phyloP scores from a whole-genome alignment of 352 stramenopile species.

The Salisapilia sapeloensis region DNA sequence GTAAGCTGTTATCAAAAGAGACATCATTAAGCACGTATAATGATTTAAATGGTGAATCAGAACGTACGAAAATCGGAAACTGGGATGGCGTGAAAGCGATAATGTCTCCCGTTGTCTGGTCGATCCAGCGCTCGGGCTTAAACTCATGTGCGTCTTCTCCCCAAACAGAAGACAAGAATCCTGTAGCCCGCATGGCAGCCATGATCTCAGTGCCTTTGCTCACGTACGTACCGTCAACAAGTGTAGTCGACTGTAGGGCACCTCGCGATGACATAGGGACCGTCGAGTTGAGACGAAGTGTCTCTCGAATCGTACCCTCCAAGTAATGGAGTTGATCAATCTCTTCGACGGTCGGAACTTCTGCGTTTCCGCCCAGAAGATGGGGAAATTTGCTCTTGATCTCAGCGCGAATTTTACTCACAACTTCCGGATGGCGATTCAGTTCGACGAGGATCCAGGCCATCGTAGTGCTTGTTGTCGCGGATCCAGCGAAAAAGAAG shows the following conservation, averaged over 20 bases:
- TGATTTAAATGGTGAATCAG: no score
- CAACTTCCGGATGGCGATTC: constrained; percentile 31
- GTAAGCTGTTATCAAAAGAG: no score
- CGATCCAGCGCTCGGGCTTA: constrained; percentile 49
- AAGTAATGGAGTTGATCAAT: constrained; percentile 33
- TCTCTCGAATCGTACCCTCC: constrained; percentile 37
- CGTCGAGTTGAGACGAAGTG: constrained; percentile 37
- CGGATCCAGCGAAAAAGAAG: constrained; percentile 52
- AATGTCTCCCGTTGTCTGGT: constrained; percentile 15
- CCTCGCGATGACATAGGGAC: constrained; percentile 37
- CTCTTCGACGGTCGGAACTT: constrained; percentile 22
- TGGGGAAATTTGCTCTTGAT: constrained; percentile 16
- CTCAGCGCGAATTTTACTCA: constrained; percentile 24
- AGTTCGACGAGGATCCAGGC: constrained; percentile 61
- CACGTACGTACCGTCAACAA: constrained; percentile 37
- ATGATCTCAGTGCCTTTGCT: constrained; percentile 17
- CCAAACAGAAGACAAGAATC: constrained; percentile 22
- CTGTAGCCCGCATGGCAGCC: constrained; percentile 24
- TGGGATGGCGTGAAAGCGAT: constrained; percentile 21
- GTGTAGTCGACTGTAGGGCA: constrained; percentile 23
- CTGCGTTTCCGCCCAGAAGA: constrained; percentile 9
- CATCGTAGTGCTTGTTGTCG: constrained; percentile 53
- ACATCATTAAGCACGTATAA: no score
- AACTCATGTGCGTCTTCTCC: constrained; percentile 27
- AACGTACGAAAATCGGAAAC: constrained; percentile 34